These are phyloP conservation scores for Vigna reflexopilosa DNA, from an alignment of 306 rosid genomes.

Conservation along the genomic window DNA sequence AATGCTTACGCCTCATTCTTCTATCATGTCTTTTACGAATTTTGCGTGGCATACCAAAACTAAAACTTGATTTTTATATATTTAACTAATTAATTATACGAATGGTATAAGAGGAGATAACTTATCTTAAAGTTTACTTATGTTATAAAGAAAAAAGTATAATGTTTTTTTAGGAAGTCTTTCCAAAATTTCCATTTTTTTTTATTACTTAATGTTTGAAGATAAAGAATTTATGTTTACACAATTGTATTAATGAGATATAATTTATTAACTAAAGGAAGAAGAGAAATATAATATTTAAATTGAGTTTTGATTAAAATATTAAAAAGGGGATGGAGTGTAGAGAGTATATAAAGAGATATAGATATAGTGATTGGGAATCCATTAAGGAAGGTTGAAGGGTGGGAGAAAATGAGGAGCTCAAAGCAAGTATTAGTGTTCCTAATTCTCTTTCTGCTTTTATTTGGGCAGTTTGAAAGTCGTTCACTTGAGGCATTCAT, in stretches of 20 bases:
- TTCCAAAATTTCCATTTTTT: too few species aligned
- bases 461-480: constrained; percentile 40
- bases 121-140: too few species aligned
- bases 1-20: background rate
- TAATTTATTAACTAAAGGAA: background rate
- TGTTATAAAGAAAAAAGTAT: too few species aligned
- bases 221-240: too few species aligned
- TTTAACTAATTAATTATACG: too few species aligned
- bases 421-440: constrained; percentile 35
- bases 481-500: constrained; percentile 38
- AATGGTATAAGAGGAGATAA: too few species aligned
- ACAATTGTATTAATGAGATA: too few species aligned
- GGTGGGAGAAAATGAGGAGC: constrained; percentile 39
- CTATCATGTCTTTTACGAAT: too few species aligned
- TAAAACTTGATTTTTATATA: too few species aligned
- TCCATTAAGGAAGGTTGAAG: constrained; percentile 5
- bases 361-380: constrained; percentile 36
- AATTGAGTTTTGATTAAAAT: constrained; percentile 25
- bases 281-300: constrained; percentile 21
- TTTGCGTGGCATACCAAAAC: too few species aligned
- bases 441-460: constrained; percentile 20
- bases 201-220: too few species aligned
- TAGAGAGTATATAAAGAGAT: constrained; percentile 39
- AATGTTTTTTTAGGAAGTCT: too few species aligned
- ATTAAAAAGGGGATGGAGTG: background rate